These are phyloP conservation scores for Diaporthe sp. DNA, from an alignment of 2,329 filamentous ascomycete genomes.

Conservation along the genomic window DNA sequence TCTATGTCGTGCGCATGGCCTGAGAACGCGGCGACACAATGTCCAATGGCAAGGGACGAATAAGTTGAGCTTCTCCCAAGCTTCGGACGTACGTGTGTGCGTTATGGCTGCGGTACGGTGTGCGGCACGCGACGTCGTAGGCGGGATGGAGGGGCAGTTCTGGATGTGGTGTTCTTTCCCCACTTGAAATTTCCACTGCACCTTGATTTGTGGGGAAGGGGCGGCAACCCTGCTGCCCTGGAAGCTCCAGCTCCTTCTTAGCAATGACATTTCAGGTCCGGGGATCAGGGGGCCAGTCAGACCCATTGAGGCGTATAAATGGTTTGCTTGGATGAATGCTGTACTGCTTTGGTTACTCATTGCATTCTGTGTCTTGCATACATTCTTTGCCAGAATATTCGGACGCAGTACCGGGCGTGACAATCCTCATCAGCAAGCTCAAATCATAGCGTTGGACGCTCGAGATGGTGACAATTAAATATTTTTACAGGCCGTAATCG, in stretches of 20 bases:
- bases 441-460: neutral
- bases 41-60: neutral
- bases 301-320: neutral
- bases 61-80: neutral
- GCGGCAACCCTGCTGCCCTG: too few species aligned
- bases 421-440: neutral
- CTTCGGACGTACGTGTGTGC: conserved; percentile 1
- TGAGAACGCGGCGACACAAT: neutral
- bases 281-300: too few species aligned
- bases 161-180: conserved; percentile 15
- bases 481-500: neutral
- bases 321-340: neutral
- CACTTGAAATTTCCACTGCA: conserved; percentile 23
- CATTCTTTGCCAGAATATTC: neutral
- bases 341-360: neutral
- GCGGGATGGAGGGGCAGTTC: conserved; percentile 6
- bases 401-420: neutral
- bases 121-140: conserved; percentile 11
- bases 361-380: neutral
- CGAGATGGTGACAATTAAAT: neutral
- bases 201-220: conserved; percentile 20
- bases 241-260: neutral
- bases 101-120: neutral
- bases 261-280: too few species aligned
- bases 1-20: conserved; percentile 23